A percentile compares a stretch with the other conserved stretches of the same genome.
Evolutionary conservation across 768 basidiomycete genomes (phyloP).

Genomic region (Boletus sp.): DNA sequence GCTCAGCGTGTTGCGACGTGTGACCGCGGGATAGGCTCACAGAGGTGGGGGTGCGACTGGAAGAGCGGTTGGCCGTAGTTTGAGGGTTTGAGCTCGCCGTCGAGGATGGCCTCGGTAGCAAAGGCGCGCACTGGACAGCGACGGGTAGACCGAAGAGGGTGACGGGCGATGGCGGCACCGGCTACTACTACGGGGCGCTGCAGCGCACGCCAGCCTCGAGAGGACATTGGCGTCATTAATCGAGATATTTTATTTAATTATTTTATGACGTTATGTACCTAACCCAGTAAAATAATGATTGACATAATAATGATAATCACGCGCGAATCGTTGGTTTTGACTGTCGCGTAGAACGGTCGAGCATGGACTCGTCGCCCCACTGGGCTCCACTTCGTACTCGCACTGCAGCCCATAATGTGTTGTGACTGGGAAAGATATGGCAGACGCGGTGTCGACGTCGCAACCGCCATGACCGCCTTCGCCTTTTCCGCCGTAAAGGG

Average conservation of each 20-base stretch:
- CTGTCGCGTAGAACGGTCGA: not conserved
- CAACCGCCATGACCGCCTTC: slow-evolving; percentile 57
- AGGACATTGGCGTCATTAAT: slow-evolving; percentile 18
- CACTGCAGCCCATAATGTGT: slow-evolving; percentile 22
- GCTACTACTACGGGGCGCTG: not conserved
- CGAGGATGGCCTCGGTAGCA: slow-evolving; percentile 32
- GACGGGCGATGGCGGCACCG: not conserved
- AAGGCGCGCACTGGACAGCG: slow-evolving; percentile 20
- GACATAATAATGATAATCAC: slow-evolving; percentile 15
- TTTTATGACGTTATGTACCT: not conserved
- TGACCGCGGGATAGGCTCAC: slow-evolving; percentile 35
- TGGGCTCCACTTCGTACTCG: slow-evolving; percentile 1
- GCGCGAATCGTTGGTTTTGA: slow-evolving; percentile 5
- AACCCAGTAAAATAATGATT: not conserved
- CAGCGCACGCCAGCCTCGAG: slow-evolving; percentile 15
- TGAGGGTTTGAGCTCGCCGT: slow-evolving; percentile 57
- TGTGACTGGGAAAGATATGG: slow-evolving; percentile 40
- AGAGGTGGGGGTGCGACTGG: slow-evolving; percentile 78
- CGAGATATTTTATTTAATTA: not conserved
- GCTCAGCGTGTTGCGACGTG: slow-evolving; percentile 3
- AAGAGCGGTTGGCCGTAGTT: slow-evolving; percentile 75
- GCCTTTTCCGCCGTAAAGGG: slow-evolving; percentile 67
- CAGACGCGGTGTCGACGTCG: slow-evolving; percentile 63
- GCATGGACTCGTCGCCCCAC: slow-evolving; percentile 22
- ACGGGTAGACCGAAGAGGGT: not conserved